Base-by-base conservation (phyloP, 1,139 yeast genomes). In the Zygoascus sp. region DNA sequence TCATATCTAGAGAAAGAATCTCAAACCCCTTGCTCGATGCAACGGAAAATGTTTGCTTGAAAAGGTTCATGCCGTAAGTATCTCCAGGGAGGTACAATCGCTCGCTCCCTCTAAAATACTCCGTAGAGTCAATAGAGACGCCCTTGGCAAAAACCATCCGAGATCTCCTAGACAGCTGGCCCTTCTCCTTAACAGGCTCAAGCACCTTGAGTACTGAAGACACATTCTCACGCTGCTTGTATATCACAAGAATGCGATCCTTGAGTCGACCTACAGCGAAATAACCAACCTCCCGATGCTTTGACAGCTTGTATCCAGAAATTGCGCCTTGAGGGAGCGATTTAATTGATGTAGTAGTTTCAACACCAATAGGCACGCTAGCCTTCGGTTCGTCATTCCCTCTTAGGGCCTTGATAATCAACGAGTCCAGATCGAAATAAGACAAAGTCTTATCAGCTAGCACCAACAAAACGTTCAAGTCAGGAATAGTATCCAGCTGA, bases 1-100 rank as follows among this genome's bases (percentile, higher is more conserved):
- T 71, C 53, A 78, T 77, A 57, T 81, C 83, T 46, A 84, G 70
- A 11, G 83, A 77, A 58, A 81, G 68, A 17, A 83, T 74, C 54
- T 85, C 84, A 56, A 83, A 80, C 0, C 92, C 92, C 55, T 79
- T 78, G 35, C 77, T 68, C 2, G 89, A 76, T 58, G 83, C 85
- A 1, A 83, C 77, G 0, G 88, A 80, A 35, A 77, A 73, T 16
- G 76, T 65, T 5, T 70, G 67, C 49, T 70, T 69, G 49, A 73
- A 64, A 49, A 76, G 70, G 8, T 63, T 61, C 21, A 68, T 52
- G 2, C 67, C 66, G 36, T 53, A 51, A 9, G 63, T 50, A 28
- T 69, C 72, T 3, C 61, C 53, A 3, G 65, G 63, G 9, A 62
- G 53, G 38, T 53, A 54, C 43, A 67, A 57, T 40, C 62, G 56